Conservation (phyloP, 2,329 filamentous ascomycete species). For the Geoglossum cookeanum region DNA sequence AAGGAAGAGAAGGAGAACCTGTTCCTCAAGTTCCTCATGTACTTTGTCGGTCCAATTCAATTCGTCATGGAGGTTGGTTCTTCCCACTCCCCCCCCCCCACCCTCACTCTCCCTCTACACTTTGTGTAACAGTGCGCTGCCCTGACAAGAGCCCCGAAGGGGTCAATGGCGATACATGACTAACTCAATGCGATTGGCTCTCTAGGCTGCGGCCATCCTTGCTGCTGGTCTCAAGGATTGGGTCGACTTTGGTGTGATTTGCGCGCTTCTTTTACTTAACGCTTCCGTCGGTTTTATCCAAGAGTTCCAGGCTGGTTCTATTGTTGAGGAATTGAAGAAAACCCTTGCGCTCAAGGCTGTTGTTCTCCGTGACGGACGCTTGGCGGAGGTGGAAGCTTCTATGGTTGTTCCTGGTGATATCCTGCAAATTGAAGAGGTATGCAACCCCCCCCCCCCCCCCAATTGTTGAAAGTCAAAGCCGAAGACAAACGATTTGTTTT, state of each 20-base stretch:
- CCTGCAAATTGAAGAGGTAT: slow-evolving; percentile 61
- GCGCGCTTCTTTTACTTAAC: slow-evolving; percentile 65
- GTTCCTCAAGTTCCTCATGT: slow-evolving; percentile 61
- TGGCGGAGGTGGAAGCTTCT: slow-evolving; percentile 62
- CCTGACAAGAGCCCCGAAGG: no score
- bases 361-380: slow-evolving; percentile 61
- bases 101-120: slow-evolving; percentile 5
- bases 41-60: slow-evolving; percentile 78
- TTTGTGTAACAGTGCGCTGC: slow-evolving; percentile 7
- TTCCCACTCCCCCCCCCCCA: not conserved
- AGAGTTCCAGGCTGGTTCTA: slow-evolving; percentile 76
- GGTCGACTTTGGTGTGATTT: slow-evolving; percentile 89
- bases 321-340: slow-evolving; percentile 82
- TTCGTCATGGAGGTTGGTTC: slow-evolving; percentile 73
- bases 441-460: no score
- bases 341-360: slow-evolving; percentile 74
- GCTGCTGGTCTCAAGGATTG: slow-evolving; percentile 73
- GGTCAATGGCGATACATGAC: not conserved
- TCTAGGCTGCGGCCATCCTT: slow-evolving; percentile 51
- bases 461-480: no score
- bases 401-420: slow-evolving; percentile 84
- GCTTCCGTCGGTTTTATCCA: slow-evolving; percentile 73
- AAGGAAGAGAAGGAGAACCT: slow-evolving; percentile 79
- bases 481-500: no score
- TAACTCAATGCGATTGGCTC: not conserved